Evolutionary conservation across 371 early-diverging fungal genomes (phyloP).

Genomic region (Mortierella sp.): DNA sequence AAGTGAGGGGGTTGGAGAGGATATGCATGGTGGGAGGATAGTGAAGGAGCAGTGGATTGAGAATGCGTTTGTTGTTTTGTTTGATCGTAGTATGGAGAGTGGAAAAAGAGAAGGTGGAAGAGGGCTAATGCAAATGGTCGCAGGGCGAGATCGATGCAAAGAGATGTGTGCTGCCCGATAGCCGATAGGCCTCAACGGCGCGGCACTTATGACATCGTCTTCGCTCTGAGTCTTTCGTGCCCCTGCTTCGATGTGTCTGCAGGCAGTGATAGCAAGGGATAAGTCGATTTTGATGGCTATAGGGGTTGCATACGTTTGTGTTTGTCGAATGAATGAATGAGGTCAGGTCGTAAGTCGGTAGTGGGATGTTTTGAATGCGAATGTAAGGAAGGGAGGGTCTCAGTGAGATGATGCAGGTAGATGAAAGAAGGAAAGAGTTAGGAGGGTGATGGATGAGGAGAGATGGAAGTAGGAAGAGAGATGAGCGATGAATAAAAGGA

Average conservation of each 20-base stretch:
- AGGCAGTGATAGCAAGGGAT: no score
- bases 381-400: not conserved
- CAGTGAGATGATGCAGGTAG: not conserved
- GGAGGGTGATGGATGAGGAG: not conserved
- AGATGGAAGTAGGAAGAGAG: not conserved
- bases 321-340: not conserved
- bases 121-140: not conserved
- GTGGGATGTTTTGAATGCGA: not conserved
- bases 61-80: not conserved
- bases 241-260: no score
- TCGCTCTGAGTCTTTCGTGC: no score
- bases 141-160: no score
- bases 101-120: not conserved
- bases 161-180: no score
- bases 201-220: no score
- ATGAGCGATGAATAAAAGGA: no score
- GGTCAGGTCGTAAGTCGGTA: not conserved
- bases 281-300: no score
- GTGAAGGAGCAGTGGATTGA: not conserved
- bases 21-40: not conserved
- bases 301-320: not conserved
- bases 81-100: not conserved
- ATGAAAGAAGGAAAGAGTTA: not conserved
- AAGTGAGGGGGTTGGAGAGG: not conserved
- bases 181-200: no score